Conservation (phyloP, 2,329 filamentous ascomycete genomes). For the Blastomyces gilchristii region DNA sequence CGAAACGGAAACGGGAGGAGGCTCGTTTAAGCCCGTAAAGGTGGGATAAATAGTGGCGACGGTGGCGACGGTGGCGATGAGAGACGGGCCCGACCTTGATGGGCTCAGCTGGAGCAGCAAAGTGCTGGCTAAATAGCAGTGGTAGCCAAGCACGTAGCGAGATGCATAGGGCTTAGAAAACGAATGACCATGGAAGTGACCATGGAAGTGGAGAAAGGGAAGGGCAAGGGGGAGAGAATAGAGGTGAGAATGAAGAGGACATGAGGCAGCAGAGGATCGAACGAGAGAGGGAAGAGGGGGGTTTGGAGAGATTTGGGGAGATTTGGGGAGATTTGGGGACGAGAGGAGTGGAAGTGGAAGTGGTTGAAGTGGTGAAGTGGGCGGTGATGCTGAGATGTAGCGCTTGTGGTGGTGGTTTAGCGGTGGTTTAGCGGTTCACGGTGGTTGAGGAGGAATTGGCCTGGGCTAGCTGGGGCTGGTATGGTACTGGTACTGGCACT, state of each 20-base stretch:
- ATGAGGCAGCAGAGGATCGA: constrained; percentile 16
- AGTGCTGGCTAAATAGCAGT: constrained; percentile 1
- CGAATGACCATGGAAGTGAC: constrained; percentile 1
- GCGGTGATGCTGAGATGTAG: not conserved
- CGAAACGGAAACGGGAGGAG: constrained; percentile 9
- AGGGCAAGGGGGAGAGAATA: not conserved
- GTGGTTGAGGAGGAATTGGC: not conserved
- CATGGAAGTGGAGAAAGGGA: constrained; percentile 4
- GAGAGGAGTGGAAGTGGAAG: constrained; percentile 5
- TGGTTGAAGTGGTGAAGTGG: constrained; percentile 8
- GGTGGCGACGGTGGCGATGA: constrained; percentile 13
- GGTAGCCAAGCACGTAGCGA: constrained; percentile 10
- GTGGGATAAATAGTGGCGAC: constrained; percentile 12
- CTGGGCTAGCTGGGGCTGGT: not conserved
- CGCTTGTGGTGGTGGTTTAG: not conserved
- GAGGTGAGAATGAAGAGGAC: not conserved
- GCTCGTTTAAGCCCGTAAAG: constrained; percentile 2
- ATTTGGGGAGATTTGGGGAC: not conserved
- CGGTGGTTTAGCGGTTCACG: not conserved
- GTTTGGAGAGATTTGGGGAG: not conserved
- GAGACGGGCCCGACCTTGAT: constrained; percentile 6
- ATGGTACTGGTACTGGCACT: not conserved
- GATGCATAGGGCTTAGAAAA: constrained; percentile 14
- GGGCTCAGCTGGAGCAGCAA: constrained; percentile 13
- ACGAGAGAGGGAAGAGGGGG: not conserved